phyloP scores from a whole-genome alignment of 371 early-diverging fungal genomes.

The Rhizomucor miehei region DNA sequence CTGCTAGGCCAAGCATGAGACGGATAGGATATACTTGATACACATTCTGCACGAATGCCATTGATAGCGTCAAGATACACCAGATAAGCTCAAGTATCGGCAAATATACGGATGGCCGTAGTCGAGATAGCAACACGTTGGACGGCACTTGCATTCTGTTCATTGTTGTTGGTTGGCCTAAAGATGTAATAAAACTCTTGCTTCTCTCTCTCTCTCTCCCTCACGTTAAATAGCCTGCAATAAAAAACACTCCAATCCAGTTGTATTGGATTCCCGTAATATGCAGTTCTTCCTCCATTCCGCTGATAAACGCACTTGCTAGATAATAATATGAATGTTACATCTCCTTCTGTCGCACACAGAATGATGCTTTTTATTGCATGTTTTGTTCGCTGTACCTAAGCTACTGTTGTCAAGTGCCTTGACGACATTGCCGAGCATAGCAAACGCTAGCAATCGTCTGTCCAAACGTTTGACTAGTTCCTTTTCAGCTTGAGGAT shows the following conservation, averaged over 20 bases:
- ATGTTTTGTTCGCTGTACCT: constrained; percentile 20
- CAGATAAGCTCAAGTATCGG: constrained; percentile 51
- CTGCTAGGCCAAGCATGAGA: constrained; percentile 56
- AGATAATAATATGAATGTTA: background rate
- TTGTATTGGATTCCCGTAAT: constrained; percentile 38
- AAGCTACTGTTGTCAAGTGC: constrained; percentile 38
- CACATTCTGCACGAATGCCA: constrained; percentile 59
- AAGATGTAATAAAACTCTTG: background rate
- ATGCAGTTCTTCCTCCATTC: constrained; percentile 49
- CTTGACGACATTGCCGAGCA: constrained; percentile 34
- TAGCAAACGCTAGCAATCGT: constrained; percentile 36
- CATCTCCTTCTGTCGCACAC: too few species aligned
- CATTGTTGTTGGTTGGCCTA: too few species aligned
- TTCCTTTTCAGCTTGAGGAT: constrained; percentile 22
- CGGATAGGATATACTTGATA: constrained; percentile 47
- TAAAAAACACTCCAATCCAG: constrained; percentile 44
- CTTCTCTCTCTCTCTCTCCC: too few species aligned
- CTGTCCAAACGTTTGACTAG: constrained; percentile 32
- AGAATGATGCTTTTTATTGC: background rate
- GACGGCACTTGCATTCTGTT: constrained; percentile 62
- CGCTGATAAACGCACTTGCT: constrained; percentile 49
- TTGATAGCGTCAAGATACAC: constrained; percentile 53
- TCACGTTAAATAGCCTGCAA: constrained; percentile 38
- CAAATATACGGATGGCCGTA: constrained; percentile 52
- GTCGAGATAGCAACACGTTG: constrained; percentile 53